A percentile compares a stretch with the other conserved stretches of the same genome.
Conservation (phyloP, 2,329 filamentous ascomycete species). For the Blumeria hordei region DNA sequence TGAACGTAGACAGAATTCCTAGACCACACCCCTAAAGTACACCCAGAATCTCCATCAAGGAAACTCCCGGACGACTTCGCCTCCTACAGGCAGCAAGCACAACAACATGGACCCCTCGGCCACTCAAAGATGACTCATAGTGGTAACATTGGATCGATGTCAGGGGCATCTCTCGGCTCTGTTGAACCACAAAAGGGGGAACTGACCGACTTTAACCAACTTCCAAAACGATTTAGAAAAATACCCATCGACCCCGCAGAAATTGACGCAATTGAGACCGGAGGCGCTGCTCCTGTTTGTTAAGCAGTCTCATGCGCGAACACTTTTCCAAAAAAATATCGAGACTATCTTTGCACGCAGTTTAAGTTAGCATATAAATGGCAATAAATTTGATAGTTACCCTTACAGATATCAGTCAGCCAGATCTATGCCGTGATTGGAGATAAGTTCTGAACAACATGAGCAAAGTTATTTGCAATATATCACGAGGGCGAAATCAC, state of each 20-base stretch:
- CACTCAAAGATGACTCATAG: constrained; percentile 6
- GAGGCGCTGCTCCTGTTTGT: constrained; percentile 45
- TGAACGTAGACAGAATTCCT: constrained; percentile 20
- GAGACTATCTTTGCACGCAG: too few species aligned
- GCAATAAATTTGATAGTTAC: too few species aligned
- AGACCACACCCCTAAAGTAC: constrained; percentile 31
- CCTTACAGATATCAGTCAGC: too few species aligned
- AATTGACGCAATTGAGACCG: constrained; percentile 90
- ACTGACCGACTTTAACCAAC: constrained; percentile 72
- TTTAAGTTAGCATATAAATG: too few species aligned
- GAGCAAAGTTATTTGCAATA: too few species aligned
- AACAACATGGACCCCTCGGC: constrained; percentile 32
- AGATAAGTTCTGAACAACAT: too few species aligned
- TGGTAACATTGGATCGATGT: constrained; percentile 11
- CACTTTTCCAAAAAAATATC: background rate
- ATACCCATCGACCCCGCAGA: constrained; percentile 51
- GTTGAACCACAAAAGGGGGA: constrained; percentile 47
- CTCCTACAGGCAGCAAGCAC: constrained; percentile 31
- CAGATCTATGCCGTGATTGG: too few species aligned
- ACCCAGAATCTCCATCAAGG: constrained; percentile 28
- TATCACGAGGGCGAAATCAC: too few species aligned
- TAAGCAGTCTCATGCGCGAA: constrained; percentile 3
- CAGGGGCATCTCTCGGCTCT: constrained; percentile 46
- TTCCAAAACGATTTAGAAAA: constrained; percentile 63
- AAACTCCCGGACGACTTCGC: constrained; percentile 33